These are phyloP conservation scores for Xylaria sp. DNA, from an alignment of 2,329 filamentous ascomycete genomes.

Conservation along the genomic window DNA sequence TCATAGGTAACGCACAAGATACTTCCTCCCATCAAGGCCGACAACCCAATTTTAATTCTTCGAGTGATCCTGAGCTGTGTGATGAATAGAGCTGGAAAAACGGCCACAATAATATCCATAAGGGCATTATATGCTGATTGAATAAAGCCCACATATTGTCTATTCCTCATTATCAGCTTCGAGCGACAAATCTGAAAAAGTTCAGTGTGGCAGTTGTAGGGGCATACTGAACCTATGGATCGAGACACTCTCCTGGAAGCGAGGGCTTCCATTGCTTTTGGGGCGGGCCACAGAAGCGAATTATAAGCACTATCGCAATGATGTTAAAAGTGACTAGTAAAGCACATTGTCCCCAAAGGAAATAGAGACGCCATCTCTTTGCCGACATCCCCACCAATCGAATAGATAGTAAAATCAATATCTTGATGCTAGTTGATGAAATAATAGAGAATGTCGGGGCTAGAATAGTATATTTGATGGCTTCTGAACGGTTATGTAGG, in stretches of 20 bases:
- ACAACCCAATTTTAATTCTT: too few relatives aligned
- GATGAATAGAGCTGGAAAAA: conserved; percentile 27
- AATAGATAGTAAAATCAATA: conserved; percentile 27
- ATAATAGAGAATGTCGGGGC: conserved; percentile 15
- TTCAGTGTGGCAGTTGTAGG: not conserved
- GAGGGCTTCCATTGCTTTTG: conserved; percentile 29
- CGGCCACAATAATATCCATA: conserved; percentile 23
- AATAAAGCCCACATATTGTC: conserved; percentile 15
- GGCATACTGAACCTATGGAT: conserved; percentile 17
- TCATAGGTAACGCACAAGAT: conserved; percentile 19
- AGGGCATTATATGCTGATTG: conserved; percentile 30
- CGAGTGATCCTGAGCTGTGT: conserved; percentile 23
- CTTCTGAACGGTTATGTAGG: conserved; percentile 13
- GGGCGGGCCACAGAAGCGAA: conserved; percentile 28
- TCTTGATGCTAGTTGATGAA: conserved; percentile 26
- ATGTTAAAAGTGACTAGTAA: conserved; percentile 18
- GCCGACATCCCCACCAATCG: conserved; percentile 29
- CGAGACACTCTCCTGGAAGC: conserved; percentile 20
- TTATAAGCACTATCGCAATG: conserved; percentile 15
- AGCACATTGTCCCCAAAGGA: conserved; percentile 20
- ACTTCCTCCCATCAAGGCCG: conserved; percentile 28
- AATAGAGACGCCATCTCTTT: conserved; percentile 21
- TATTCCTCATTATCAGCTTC: not conserved
- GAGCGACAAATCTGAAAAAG: not conserved
- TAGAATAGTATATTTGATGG: conserved; percentile 29